Conservation (phyloP, 2,329 filamentous ascomycete genomes). For the Dactylellina drechsleri region DNA sequence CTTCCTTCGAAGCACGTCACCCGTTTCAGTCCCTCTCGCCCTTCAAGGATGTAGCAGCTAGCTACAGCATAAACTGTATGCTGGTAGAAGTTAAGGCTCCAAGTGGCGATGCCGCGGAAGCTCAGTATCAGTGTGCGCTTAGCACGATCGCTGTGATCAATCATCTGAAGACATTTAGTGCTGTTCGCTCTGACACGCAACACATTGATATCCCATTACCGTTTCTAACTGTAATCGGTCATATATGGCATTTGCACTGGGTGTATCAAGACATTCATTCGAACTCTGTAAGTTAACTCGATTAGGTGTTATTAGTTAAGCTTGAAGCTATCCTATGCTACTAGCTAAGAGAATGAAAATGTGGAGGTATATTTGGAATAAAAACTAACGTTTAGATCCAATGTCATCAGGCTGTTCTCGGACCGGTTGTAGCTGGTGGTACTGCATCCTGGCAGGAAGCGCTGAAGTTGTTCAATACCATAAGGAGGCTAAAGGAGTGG, state of each 20-base stretch:
- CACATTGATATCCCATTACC: not conserved
- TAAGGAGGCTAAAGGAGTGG: not conserved
- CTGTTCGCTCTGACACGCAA: not conserved
- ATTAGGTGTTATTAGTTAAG: not conserved
- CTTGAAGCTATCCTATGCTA: not conserved
- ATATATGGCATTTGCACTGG: conserved; percentile 11
- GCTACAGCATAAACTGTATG: not conserved
- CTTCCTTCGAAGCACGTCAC: not conserved
- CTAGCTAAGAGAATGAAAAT: too few relatives aligned
- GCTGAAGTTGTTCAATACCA: not conserved
- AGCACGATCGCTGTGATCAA: not conserved
- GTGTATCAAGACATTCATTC: not conserved
- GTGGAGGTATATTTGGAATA: too few relatives aligned
- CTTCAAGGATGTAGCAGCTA: not conserved
- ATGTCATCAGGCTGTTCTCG: not conserved
- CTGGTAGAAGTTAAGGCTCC: conserved; percentile 11
- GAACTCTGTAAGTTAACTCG: conserved; percentile 10
- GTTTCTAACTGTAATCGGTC: conserved; percentile 12
- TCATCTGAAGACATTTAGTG: not conserved
- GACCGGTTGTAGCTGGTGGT: not conserved
- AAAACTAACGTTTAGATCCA: too few relatives aligned
- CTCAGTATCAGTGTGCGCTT: conserved; percentile 5
- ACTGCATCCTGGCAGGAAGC: not conserved
- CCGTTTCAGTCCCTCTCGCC: not conserved
- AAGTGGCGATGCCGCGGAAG: not conserved